phyloP scores from a whole-genome alignment of 1,139 yeast genomes.

The Scheffersomyces illinoinensis region DNA sequence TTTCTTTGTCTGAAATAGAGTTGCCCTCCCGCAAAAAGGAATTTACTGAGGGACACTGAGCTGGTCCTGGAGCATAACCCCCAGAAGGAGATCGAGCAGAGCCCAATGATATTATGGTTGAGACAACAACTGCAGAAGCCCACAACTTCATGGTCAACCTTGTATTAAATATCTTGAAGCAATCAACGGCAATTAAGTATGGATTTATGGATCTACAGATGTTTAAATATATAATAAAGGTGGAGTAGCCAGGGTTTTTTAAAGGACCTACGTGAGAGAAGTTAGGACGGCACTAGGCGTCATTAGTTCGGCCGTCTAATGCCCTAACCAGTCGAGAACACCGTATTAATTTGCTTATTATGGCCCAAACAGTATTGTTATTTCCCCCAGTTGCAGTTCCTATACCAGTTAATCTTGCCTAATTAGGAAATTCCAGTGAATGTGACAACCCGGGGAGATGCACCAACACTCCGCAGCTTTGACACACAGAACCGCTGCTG shows the following conservation, averaged over 20 bases:
- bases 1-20: conserved; percentile 37
- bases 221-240: background rate
- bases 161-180: background rate
- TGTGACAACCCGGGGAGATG: background rate
- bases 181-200: background rate
- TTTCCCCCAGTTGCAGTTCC: background rate
- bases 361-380: background rate
- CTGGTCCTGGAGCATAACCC: conserved; percentile 65
- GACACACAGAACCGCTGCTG: background rate
- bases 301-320: background rate
- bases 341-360: too few relatives aligned
- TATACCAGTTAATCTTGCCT: background rate
- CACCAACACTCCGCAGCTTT: background rate
- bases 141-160: background rate
- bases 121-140: background rate
- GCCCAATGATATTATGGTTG: conserved; percentile 1
- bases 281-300: background rate
- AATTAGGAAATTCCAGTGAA: background rate
- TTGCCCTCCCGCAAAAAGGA: conserved; percentile 29
- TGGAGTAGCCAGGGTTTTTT: background rate
- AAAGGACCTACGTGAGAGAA: background rate
- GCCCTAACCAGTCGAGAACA: background rate
- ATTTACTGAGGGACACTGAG: conserved; percentile 51
- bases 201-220: background rate
- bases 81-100: conserved; percentile 61